Conservation (phyloP, 208 protist genomes). For the Naegleria fowleri region DNA sequence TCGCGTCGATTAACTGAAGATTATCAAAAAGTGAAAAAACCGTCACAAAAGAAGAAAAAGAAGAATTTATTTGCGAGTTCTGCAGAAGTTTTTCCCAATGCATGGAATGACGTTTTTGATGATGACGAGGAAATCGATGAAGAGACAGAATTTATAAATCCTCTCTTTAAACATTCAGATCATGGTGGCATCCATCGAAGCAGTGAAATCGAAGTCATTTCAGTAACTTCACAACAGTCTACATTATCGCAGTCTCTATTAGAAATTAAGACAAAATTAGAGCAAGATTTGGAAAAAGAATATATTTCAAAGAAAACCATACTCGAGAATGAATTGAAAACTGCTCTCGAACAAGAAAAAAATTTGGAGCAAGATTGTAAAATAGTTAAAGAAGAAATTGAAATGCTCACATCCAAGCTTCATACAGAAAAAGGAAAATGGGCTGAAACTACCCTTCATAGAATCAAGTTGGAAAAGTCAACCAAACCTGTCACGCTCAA, state of each 20-base stretch:
- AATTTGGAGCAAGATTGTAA: not conserved
- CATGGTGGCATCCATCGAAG: not conserved
- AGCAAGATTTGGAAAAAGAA: not conserved
- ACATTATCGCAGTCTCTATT: too few species aligned
- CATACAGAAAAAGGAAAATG: not conserved
- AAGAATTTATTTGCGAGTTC: not conserved
- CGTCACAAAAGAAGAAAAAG: not conserved
- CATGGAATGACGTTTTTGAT: not conserved
- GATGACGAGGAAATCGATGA: not conserved
- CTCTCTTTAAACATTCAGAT: not conserved
- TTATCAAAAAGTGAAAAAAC: too few species aligned
- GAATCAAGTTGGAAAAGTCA: not conserved
- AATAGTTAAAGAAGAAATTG: not conserved
- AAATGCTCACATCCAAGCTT: not conserved
- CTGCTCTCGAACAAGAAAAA: not conserved
- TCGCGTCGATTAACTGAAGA: too few species aligned
- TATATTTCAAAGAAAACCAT: not conserved
- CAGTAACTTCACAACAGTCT: too few species aligned
- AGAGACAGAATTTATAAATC: not conserved
- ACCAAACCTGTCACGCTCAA: not conserved
- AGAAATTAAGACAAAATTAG: not conserved
- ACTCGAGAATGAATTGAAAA: not conserved
- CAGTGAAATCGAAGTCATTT: not conserved
- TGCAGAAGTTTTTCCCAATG: not conserved
- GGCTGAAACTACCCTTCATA: not conserved